These are phyloP conservation scores for Saccharomycopsis babjevae DNA, from an alignment of 805 yeast species.

Conservation along the genomic window DNA sequence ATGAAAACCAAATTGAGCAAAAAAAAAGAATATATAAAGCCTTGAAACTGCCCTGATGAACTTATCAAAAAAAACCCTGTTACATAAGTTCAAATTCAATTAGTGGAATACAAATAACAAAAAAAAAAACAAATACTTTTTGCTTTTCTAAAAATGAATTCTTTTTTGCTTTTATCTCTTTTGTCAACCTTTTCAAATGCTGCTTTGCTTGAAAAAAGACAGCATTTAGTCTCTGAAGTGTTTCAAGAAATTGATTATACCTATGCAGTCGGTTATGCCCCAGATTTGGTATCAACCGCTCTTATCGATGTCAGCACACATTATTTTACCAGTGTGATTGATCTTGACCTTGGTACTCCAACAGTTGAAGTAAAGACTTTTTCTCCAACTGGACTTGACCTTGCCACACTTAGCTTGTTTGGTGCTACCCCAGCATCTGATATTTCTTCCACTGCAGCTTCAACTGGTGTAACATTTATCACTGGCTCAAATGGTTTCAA, in stretches of 20 bases:
- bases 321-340: slow-evolving; percentile 10
- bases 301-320: slow-evolving; percentile 11
- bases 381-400: slow-evolving; percentile 20
- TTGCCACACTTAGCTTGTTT: slow-evolving; percentile 15
- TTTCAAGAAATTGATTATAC: neutral
- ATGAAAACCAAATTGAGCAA: no score
- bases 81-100: no score
- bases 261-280: neutral
- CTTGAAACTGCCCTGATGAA: no score
- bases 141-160: neutral
- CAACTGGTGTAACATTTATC: slow-evolving; percentile 1
- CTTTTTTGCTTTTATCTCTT: neutral
- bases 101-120: neutral
- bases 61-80: no score
- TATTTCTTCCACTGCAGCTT: slow-evolving; percentile 19
- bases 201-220: neutral
- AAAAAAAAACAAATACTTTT: neutral
- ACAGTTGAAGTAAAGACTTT: slow-evolving; percentile 16
- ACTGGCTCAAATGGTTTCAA: neutral
- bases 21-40: no score
- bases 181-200: neutral
- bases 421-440: slow-evolving; percentile 21
- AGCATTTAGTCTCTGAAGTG: neutral
- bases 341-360: slow-evolving; percentile 5
- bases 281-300: neutral